phyloP scores from a whole-genome alignment of 768 basidiomycete genomes.

The Kwoniella mangroviensis region DNA sequence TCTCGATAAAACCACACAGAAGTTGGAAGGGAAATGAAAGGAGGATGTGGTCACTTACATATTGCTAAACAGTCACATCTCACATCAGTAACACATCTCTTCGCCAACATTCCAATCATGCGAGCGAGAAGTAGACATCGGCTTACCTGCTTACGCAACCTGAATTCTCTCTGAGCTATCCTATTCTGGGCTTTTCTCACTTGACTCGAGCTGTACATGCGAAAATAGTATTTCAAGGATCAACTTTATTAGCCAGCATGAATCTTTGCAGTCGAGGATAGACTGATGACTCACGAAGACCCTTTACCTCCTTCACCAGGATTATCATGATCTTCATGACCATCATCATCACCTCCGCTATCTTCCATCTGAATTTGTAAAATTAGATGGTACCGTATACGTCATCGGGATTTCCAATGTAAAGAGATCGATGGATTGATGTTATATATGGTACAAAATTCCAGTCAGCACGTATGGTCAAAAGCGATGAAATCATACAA shows the following conservation, averaged over 20 bases:
- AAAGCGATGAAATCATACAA: too few relatives aligned
- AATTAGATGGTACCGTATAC: neutral
- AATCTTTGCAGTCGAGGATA: neutral
- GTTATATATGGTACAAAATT: too few relatives aligned
- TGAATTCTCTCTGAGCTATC: conserved; percentile 88
- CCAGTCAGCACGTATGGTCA: too few relatives aligned
- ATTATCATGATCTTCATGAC: conserved; percentile 6
- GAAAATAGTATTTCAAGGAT: too few relatives aligned
- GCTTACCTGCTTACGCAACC: conserved; percentile 86
- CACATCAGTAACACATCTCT: too few relatives aligned
- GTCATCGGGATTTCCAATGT: too few relatives aligned
- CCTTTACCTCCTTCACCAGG: conserved; percentile 12
- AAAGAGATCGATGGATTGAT: too few relatives aligned
- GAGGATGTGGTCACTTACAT: conserved; percentile 22
- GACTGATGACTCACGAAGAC: conserved; percentile 14
- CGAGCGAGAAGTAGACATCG: conserved; percentile 54
- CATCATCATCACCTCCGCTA: conserved; percentile 8
- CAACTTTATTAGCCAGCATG: too few relatives aligned
- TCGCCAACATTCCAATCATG: too few relatives aligned
- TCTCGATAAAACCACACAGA: too few relatives aligned
- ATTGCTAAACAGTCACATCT: conserved; percentile 24
- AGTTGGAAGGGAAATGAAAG: too few relatives aligned
- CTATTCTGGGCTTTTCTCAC: conserved; percentile 56
- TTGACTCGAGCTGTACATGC: conserved; percentile 34
- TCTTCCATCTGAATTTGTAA: neutral